These are phyloP conservation scores for Ceriops zippeliana DNA, from an alignment of 345 rosid species.

Conservation along the genomic window DNA sequence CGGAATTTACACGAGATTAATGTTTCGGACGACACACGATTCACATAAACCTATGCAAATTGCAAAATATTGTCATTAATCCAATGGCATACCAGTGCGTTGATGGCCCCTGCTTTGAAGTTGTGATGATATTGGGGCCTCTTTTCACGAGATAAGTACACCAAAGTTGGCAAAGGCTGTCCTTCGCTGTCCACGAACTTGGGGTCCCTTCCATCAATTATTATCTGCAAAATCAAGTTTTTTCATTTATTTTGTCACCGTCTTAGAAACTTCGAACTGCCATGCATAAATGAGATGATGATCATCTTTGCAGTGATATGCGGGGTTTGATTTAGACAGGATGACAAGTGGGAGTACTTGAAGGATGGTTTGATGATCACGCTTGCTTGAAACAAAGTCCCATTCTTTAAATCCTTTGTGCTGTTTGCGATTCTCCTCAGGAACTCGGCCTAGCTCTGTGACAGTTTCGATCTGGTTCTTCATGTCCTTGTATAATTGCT, in stretches of 20 bases:
- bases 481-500: conserved; percentile 39
- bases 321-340: no score
- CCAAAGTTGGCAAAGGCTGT: conserved; percentile 35
- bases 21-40: background rate
- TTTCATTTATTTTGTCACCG: background rate
- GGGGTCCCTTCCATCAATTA: conserved; percentile 24
- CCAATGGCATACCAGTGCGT: conserved; percentile 35
- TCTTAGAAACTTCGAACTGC: background rate
- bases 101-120: conserved; percentile 54
- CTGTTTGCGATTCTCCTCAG: conserved; percentile 21
- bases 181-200: conserved; percentile 30
- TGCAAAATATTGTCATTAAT: no score
- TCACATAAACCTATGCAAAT: background rate
- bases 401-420: conserved; percentile 35
- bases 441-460: conserved; percentile 25
- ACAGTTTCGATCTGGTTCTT: conserved; percentile 21
- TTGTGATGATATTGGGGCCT: conserved; percentile 39
- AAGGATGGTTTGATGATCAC: conserved; percentile 37
- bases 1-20: background rate
- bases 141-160: conserved; percentile 46
- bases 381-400: conserved; percentile 19
- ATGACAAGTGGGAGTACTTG: conserved; percentile 18
- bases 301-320: no score
- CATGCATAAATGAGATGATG: no score
- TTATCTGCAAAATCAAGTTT: conserved; percentile 3